Base-by-base conservation (phyloP, 2,329 filamentous ascomycete species). In the Calonectria ilicicola region DNA sequence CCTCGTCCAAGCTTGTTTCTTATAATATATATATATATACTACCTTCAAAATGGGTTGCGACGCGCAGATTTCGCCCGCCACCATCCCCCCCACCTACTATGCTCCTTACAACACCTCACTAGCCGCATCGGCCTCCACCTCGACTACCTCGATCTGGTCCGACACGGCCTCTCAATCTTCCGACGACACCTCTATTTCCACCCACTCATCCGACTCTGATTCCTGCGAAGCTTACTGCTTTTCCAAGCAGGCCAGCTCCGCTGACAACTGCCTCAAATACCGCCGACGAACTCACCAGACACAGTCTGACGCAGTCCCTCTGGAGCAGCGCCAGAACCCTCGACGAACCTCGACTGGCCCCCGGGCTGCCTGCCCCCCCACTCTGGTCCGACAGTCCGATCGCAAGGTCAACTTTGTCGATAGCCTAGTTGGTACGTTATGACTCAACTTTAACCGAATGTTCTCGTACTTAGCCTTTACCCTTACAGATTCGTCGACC, bases 361-460 rank as follows among this genome's bases (percentile, higher is more conserved):
- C 88, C 72, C 88, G 89, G 79, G 85, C 90, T 77, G 90, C 90
- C 78, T 89, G 90, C 79, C 93, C 94, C 79, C 95, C 96, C 63
- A 86, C 93, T 71, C 90, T 98, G 76, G 89, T 96, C 75, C 93
- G 96, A 80, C 96, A 98, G 87, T 91, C 92, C 81, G 95, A 98
- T 86, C 94, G 96, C 82, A 98, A 98, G 89, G 91, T 95, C 82
- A 96, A 94, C 85, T 98, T 98, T 82, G 96, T 98, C 85, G 96
- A 98, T 85, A 97, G 93, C 85, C 94, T 98, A 84, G 96, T 98
- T 88, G 96, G 96, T 98, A 95, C 95, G 96, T 89, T 83, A 79
- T 82, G 75, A 76, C 78, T 75, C 76, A 76, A 62, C 70, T 72
- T 65, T 51, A 19, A 35, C 65, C 32, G 23, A 46, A 49, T 73